Evolutionary conservation across 441 rosid genomes (phyloP).

Genomic region (Erodium chrysanthum): DNA sequence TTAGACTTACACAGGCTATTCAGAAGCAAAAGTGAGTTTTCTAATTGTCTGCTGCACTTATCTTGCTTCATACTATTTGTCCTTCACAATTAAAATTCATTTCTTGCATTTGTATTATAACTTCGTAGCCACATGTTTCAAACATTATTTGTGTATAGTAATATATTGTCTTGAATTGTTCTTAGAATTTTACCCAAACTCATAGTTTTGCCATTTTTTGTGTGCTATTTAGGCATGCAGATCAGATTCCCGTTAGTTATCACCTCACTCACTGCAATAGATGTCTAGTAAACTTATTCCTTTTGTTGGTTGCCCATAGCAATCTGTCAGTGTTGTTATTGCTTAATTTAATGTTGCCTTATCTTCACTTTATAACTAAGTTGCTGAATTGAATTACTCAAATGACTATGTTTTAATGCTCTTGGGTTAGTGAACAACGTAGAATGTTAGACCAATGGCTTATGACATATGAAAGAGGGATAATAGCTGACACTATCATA

Average conservation of each 20-base stretch:
- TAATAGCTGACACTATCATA: not conserved
- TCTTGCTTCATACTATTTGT: slow-evolving; percentile 8
- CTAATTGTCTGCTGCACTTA: not conserved
- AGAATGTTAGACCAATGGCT: not conserved
- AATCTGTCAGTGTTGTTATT: not conserved
- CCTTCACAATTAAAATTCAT: slow-evolving; percentile 4
- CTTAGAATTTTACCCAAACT: not conserved
- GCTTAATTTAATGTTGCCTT: not conserved
- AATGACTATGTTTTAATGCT: not conserved
- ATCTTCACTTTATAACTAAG: not conserved
- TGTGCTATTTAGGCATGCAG: not conserved
- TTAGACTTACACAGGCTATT: slow-evolving; percentile 36
- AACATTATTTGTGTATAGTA: not conserved
- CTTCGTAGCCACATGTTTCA: not conserved
- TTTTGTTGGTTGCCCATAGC: not conserved
- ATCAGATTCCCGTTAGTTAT: not conserved
- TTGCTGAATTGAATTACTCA: not conserved
- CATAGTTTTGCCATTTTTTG: not conserved
- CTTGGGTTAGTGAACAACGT: not conserved
- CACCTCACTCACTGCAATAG: not conserved
- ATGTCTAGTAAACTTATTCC: not conserved
- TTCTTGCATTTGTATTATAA: slow-evolving; percentile 5
- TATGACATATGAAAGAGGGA: not conserved
- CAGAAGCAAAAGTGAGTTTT: slow-evolving; percentile 46
- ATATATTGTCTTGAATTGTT: not conserved